Percentiles rank a stretch among this genome's conserved stretches.
phyloP scores from a whole-genome alignment of 2,329 filamentous ascomycete species.

The Coleophoma crateriformis region DNA sequence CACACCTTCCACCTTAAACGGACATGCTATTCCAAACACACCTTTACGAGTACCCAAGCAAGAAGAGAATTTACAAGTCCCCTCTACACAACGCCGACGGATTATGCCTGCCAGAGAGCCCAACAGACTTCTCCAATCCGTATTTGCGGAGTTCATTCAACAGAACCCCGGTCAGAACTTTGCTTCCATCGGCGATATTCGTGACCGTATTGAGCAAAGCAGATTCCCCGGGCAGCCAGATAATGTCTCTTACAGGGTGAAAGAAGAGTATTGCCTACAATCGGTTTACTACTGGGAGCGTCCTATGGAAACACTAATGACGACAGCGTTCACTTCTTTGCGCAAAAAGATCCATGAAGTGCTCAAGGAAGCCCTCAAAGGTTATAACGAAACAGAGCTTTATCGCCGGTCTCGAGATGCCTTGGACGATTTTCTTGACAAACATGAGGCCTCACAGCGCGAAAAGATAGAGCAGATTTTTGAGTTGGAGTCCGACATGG shows the following conservation, averaged over 20 bases:
- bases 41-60: neutral
- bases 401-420: conserved; percentile 3
- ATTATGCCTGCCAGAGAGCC: neutral
- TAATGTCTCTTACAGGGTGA: conserved; percentile 53
- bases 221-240: conserved; percentile 53
- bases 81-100: too few species aligned
- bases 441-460: conserved; percentile 2
- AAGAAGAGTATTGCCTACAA: conserved; percentile 50
- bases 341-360: conserved; percentile 24
- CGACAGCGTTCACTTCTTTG: conserved; percentile 36
- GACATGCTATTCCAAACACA: neutral
- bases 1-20: neutral
- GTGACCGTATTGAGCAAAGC: conserved; percentile 46
- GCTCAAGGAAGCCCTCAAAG: conserved; percentile 3
- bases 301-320: conserved; percentile 38
- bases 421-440: conserved; percentile 8
- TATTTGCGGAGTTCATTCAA: neutral
- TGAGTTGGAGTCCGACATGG: conserved; percentile 4
- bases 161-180: conserved; percentile 4
- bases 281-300: conserved; percentile 52
- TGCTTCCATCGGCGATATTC: conserved; percentile 34
- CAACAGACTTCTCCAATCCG: too few species aligned
- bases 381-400: conserved; percentile 9
- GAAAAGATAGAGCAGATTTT: conserved; percentile 4
- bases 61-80: neutral